A percentile compares a stretch with the other conserved stretches of the same genome.
Conservation (phyloP, 257 asterid species). For the Fraxinus americana region DNA sequence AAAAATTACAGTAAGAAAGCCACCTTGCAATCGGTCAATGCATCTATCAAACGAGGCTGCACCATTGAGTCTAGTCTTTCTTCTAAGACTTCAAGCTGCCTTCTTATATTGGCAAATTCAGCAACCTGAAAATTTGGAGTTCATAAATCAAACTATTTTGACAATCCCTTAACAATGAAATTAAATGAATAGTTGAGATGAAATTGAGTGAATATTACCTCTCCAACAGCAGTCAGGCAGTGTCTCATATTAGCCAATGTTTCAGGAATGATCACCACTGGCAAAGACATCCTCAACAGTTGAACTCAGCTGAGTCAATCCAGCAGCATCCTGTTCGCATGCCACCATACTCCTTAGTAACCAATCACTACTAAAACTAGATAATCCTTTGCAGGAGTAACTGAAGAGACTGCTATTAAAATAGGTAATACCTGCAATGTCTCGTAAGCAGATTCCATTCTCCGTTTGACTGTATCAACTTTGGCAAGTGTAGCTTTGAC, state of each 20-base stretch:
- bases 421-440: constrained; percentile 74
- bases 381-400: constrained; percentile 18
- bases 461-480: constrained; percentile 90
- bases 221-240: constrained; percentile 97
- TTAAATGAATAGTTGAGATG: background rate
- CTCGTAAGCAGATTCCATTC: constrained; percentile 97
- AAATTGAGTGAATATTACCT: constrained; percentile 52
- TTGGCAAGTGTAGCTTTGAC: constrained; percentile 82
- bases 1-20: constrained; percentile 28
- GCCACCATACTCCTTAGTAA: constrained; percentile 25
- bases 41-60: constrained; percentile 92
- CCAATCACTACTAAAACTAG: constrained; percentile 10
- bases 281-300: constrained; percentile 99
- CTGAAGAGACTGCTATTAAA: constrained; percentile 4
- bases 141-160: constrained; percentile 26
- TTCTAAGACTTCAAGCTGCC: constrained; percentile 96
- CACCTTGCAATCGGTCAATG: constrained; percentile 84
- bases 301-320: constrained; percentile 89
- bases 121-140: constrained; percentile 72
- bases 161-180: constrained; percentile 14
- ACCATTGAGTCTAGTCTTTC: constrained; percentile 97
- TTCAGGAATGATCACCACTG: constrained; percentile 96
- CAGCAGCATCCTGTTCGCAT: constrained; percentile 87
- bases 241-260: constrained; percentile 97
- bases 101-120: constrained; percentile 97